Evolutionary conservation across 1,284 basidiomycete species (phyloP), one percentile per base, ranked within the genome.

Genomic region (Serendipita sp.): DNA sequence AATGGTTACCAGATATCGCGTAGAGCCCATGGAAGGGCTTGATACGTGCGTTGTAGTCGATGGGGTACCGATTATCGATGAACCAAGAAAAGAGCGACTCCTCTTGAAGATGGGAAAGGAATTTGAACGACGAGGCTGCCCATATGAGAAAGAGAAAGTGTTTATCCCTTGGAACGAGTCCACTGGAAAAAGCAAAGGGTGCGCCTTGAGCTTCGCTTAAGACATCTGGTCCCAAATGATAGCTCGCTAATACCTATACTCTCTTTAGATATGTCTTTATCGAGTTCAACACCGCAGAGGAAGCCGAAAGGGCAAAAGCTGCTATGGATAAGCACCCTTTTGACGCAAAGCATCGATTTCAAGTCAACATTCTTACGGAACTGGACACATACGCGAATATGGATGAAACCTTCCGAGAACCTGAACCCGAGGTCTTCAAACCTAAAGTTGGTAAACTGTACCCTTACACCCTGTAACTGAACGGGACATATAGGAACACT

Each of bases 311-410:
- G 65, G 93, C 94, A 41, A 79, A 94, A 63, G 79, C 81, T 32
- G 80, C 82, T 29, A 83, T 99, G 76, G 82, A 99, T 72, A 87
- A 89, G 45, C 84, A 90, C 72, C 84, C 86, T 32, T 99, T 99
- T 72, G 93, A 96, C 74, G 82, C 92, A 68, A 93, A 85, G 71
- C 94, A 98, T 76, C 87, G 84, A 1, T 94, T 99, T 75, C 80
- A 82, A 70, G 78, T 96, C 70, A 94, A 94, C 77, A 85, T 86
- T 66, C 97, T 99, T 73, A 85, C 87, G 61, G 95, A 99, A 72
- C 87, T 99, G 67, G 93, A 98, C 73, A 82, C 82, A 65, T 95
- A 85, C 72, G 81, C 83, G 61, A 79, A 83, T 69, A 72, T 97
- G 71, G 85, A 92, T 64, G 91, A 96, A 72, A 82, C 83, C 0